phyloP scores from a whole-genome alignment of 2,329 filamentous ascomycete genomes.

The Curvularia sp. region DNA sequence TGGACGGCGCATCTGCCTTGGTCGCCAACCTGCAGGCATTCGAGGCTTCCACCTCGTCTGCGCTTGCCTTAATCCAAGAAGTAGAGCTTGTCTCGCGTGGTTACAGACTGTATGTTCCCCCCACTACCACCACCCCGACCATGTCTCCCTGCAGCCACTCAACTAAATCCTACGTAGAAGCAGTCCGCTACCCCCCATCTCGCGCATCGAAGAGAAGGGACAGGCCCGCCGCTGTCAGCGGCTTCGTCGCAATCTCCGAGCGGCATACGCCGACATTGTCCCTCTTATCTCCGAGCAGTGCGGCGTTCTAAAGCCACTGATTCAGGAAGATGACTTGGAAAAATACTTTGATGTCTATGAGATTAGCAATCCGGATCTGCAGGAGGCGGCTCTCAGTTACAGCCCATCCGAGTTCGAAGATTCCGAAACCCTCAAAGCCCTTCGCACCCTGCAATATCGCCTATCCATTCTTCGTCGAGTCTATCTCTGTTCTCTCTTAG shows the following conservation, averaged over 20 bases:
- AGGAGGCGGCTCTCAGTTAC: conserved; percentile 61
- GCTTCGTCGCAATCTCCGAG: conserved; percentile 77
- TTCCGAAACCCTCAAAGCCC: conserved; percentile 76
- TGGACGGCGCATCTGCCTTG: conserved; percentile 72
- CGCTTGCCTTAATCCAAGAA: conserved; percentile 85
- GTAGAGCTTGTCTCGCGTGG: conserved; percentile 94
- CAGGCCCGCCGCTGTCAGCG: conserved; percentile 81
- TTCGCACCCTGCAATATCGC: conserved; percentile 71
- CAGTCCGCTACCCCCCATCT: conserved; percentile 89
- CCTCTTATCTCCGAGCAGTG: conserved; percentile 75
- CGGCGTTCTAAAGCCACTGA: conserved; percentile 71
- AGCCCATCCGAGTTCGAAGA: conserved; percentile 75
- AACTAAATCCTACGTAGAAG: conserved; percentile 64
- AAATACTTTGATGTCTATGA: conserved; percentile 82
- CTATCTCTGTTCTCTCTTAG: conserved; percentile 86
- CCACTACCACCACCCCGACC: conserved; percentile 9
- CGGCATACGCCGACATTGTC: conserved; percentile 73
- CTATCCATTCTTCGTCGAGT: conserved; percentile 83
- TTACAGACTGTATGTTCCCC: conserved; percentile 74
- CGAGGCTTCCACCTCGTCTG: conserved; percentile 77
- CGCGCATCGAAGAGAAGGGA: conserved; percentile 82
- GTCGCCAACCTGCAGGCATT: conserved; percentile 80
- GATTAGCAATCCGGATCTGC: conserved; percentile 56
- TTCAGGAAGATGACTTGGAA: conserved; percentile 82
- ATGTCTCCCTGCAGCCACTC: conserved; percentile 16